These are phyloP conservation scores for Kernera saxatilis DNA, from an alignment of 345 rosid genomes.

Conservation along the genomic window DNA sequence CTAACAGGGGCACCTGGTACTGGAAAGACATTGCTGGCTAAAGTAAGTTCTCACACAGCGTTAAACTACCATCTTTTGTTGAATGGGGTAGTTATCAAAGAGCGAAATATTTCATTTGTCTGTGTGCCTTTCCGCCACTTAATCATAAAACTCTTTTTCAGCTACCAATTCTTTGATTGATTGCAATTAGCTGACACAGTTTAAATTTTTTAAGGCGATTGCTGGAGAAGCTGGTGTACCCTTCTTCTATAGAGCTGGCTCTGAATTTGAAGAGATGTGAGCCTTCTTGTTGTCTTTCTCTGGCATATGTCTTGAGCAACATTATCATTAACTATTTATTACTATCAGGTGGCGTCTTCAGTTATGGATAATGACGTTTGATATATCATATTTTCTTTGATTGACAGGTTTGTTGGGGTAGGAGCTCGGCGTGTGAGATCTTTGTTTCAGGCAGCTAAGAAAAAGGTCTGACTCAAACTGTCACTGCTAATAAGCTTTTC, in stretches of 20 bases:
- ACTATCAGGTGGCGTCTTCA: not conserved
- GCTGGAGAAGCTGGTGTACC: constrained; percentile 99
- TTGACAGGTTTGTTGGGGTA: constrained; percentile 95
- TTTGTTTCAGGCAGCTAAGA: constrained; percentile 94
- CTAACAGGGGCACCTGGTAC: constrained; percentile 99
- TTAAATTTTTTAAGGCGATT: constrained; percentile 65
- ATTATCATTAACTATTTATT: not conserved
- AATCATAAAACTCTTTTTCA: not conserved
- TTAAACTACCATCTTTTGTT: not conserved
- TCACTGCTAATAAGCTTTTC: not conserved
- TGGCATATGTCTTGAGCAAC: not conserved
- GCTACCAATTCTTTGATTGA: not conserved
- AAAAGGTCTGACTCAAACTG: constrained; percentile 51
- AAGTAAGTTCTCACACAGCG: constrained; percentile 43
- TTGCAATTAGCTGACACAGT: constrained; percentile 3
- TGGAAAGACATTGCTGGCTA: constrained; percentile 95
- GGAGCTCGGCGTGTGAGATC: constrained; percentile 97
- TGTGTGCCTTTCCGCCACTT: not conserved
- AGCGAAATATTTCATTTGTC: not conserved
- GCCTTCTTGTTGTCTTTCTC: constrained; percentile 21
- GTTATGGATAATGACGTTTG: not conserved
- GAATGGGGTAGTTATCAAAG: not conserved
- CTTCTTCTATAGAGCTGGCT: constrained; percentile 96
- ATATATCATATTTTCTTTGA: constrained; percentile 13
- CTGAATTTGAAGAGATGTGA: constrained; percentile 99